Conservation (phyloP, 345 rosid genomes). For the Gossypium rotundifolium region DNA sequence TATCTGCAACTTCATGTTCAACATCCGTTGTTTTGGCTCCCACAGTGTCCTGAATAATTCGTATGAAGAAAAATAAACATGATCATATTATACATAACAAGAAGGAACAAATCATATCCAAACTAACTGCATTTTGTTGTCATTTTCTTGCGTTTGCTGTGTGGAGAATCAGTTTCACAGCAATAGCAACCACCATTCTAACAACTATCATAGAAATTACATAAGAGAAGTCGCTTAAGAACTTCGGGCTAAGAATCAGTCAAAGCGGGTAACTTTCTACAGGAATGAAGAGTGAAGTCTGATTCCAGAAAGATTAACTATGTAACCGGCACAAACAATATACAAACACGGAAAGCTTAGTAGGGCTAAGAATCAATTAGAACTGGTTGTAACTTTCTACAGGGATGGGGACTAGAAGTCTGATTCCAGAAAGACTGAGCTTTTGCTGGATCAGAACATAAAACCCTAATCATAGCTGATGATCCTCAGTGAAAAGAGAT, state of each 20-base stretch:
- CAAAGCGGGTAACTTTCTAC: too few relatives aligned
- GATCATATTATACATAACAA: background rate
- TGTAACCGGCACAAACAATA: too few relatives aligned
- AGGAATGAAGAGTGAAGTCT: too few relatives aligned
- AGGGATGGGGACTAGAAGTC: too few relatives aligned
- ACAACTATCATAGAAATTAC: background rate
- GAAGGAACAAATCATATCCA: background rate
- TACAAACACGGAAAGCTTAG: too few relatives aligned
- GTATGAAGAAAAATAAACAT: background rate
- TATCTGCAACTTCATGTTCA: slow-evolving; percentile 24
- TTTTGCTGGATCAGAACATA: background rate
- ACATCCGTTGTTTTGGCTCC: slow-evolving; percentile 31
- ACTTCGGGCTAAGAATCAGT: background rate
- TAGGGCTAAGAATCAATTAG: too few relatives aligned
- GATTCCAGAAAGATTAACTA: too few relatives aligned
- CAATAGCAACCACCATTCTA: background rate
- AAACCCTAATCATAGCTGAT: background rate
- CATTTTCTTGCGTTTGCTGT: background rate
- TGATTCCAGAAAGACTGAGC: background rate
- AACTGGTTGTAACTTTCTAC: too few relatives aligned
- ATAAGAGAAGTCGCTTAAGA: background rate
- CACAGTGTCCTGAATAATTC: slow-evolving; percentile 30
- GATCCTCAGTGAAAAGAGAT: background rate
- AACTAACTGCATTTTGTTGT: slow-evolving; percentile 1
- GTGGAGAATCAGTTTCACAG: background rate